phyloP scores from a whole-genome alignment of 768 basidiomycete species.

The Pleurotus tuber-regium region DNA sequence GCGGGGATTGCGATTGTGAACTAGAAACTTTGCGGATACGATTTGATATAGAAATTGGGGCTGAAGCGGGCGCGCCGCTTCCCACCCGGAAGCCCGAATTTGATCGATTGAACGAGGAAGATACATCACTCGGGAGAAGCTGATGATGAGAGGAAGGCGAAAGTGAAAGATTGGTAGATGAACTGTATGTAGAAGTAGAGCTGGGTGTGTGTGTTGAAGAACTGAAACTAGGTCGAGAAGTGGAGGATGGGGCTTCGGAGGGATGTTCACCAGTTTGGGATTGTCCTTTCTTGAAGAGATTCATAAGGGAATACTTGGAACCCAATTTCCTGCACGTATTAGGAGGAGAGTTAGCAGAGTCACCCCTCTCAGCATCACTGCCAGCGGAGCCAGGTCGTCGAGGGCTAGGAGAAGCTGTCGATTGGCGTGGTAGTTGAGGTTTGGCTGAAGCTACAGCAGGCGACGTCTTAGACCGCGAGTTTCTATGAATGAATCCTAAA shows the following conservation, averaged over 20 bases:
- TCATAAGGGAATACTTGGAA: slow-evolving; percentile 73
- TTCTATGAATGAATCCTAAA: slow-evolving; percentile 17
- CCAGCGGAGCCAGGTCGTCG: slow-evolving; percentile 74
- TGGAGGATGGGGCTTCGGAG: slow-evolving; percentile 14
- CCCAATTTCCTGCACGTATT: slow-evolving; percentile 44
- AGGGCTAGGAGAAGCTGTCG: slow-evolving; percentile 23
- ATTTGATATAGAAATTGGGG: not conserved
- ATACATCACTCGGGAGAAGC: slow-evolving; percentile 19
- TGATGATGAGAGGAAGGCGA: slow-evolving; percentile 24
- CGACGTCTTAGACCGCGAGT: not conserved
- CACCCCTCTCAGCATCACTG: slow-evolving; percentile 51
- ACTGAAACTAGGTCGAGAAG: slow-evolving; percentile 15
- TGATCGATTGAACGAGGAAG: slow-evolving; percentile 17
- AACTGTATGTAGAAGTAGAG: slow-evolving; percentile 3
- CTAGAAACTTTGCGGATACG: slow-evolving; percentile 12
- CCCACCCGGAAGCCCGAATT: slow-evolving; percentile 7
- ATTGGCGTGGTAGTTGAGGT: slow-evolving; percentile 19
- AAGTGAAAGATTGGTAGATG: slow-evolving; percentile 25
- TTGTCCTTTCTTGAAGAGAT: slow-evolving; percentile 66
- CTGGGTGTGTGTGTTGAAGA: slow-evolving; percentile 9
- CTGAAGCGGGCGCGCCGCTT: not conserved
- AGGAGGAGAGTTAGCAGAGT: slow-evolving; percentile 14
- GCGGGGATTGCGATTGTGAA: slow-evolving; percentile 15
- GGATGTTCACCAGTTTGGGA: slow-evolving; percentile 29
- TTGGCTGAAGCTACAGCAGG: slow-evolving; percentile 13